These are phyloP conservation scores for Lasiodiplodia gonubiensis DNA, from an alignment of 2,329 filamentous ascomycete genomes.

Conservation along the genomic window DNA sequence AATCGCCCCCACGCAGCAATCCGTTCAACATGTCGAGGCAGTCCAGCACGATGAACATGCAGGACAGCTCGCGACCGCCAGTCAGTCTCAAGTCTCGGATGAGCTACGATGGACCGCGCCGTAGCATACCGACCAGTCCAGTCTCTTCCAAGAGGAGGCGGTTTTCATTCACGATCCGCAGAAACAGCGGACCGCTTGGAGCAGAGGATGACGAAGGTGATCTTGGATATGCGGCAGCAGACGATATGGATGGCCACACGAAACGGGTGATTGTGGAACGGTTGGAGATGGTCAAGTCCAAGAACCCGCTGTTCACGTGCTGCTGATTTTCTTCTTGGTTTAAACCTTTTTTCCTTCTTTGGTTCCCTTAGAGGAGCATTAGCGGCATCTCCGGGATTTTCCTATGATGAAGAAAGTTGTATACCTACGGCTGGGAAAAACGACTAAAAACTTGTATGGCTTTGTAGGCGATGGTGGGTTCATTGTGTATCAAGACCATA, in stretches of 20 bases:
- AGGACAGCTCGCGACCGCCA: conserved; percentile 35
- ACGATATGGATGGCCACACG: conserved; percentile 88
- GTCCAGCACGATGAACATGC: conserved; percentile 50
- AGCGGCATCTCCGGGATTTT: neutral
- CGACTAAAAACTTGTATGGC: conserved; percentile 2
- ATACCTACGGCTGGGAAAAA: conserved; percentile 16
- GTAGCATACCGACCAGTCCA: conserved; percentile 34
- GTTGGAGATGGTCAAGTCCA: conserved; percentile 91
- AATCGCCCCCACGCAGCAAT: conserved; percentile 53
- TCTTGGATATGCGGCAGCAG: conserved; percentile 89
- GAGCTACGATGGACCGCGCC: conserved; percentile 50
- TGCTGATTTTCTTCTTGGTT: conserved; percentile 61
- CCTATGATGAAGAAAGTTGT: conserved; percentile 16
- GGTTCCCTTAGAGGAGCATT: conserved; percentile 18
- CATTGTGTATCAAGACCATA: neutral
- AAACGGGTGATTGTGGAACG: conserved; percentile 97
- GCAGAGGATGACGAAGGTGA: conserved; percentile 84
- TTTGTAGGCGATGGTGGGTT: neutral
- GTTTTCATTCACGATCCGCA: conserved; percentile 49
- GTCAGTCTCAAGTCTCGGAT: conserved; percentile 43
- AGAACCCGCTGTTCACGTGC: conserved; percentile 97
- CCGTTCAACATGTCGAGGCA: conserved; percentile 56
- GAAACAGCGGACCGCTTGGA: conserved; percentile 49
- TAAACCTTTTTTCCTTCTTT: neutral
- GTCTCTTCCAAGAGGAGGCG: conserved; percentile 45